phyloP scores from a whole-genome alignment of 2,329 filamentous ascomycete genomes.

The Talaromyces rugulosus region DNA sequence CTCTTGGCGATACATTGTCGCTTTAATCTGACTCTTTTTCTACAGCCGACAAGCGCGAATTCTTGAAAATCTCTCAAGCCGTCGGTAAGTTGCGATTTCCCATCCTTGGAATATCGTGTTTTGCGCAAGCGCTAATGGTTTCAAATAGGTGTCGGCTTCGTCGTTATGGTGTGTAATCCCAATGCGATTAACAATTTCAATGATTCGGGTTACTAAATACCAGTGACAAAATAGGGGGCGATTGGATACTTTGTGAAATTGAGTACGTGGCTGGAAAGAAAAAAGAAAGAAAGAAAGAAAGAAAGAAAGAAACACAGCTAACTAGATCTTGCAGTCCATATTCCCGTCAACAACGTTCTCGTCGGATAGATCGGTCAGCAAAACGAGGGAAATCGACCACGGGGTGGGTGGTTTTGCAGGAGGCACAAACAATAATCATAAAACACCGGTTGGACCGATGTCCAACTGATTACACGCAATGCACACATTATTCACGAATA shows the following conservation, averaged over 20 bases:
- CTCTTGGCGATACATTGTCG: not conserved
- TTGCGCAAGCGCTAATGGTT: not conserved
- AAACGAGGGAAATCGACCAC: not conserved
- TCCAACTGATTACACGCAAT: not conserved
- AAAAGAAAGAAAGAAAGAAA: not conserved
- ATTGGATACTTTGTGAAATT: constrained; percentile 60
- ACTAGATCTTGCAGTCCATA: constrained; percentile 37
- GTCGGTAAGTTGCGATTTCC: constrained; percentile 3
- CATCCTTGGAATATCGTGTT: not conserved
- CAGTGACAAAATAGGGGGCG: constrained; percentile 34
- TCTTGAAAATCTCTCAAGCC: constrained; percentile 57
- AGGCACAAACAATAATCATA: not conserved
- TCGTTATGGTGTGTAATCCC: constrained; percentile 46
- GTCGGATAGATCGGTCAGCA: constrained; percentile 35
- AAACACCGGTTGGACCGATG: not conserved
- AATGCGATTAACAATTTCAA: not conserved
- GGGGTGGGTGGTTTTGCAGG: not conserved
- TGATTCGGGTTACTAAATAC: not conserved
- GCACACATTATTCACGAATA: constrained; percentile 1
- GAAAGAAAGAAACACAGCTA: not conserved
- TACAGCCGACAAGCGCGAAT: constrained; percentile 55
- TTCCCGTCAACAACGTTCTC: constrained; percentile 49
- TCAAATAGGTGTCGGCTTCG: constrained; percentile 43
- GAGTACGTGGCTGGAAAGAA: constrained; percentile 39
- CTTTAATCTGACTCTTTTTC: constrained; percentile 7